Evolutionary conservation across 2,329 filamentous ascomycete genomes (phyloP).

Genomic region (Gliomastix tumulicola): DNA sequence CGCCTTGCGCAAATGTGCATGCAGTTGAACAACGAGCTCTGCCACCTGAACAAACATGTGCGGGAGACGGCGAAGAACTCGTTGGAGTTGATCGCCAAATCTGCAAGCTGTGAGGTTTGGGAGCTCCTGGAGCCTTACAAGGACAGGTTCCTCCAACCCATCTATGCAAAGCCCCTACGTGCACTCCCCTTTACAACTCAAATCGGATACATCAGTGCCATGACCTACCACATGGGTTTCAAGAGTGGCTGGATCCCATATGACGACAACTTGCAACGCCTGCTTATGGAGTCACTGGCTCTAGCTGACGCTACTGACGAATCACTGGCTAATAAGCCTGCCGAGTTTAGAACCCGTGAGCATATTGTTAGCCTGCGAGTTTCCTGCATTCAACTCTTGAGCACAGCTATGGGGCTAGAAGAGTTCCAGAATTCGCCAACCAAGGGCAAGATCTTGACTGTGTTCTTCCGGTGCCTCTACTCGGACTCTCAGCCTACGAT

Average conservation of each 20-base stretch:
- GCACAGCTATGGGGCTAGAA: slow-evolving; percentile 86
- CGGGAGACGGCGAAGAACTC: slow-evolving; percentile 79
- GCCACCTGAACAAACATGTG: slow-evolving; percentile 94
- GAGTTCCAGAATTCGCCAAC: slow-evolving; percentile 74
- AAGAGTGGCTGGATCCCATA: slow-evolving; percentile 86
- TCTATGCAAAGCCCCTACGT: slow-evolving; percentile 90
- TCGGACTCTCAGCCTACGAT: slow-evolving; percentile 89
- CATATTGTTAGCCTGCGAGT: slow-evolving; percentile 87
- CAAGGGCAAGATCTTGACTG: slow-evolving; percentile 71
- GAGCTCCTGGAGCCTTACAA: slow-evolving; percentile 87
- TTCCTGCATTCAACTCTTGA: slow-evolving; percentile 86
- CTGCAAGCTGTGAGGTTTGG: slow-evolving; percentile 71
- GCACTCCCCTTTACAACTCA: slow-evolving; percentile 91
- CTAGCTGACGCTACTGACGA: slow-evolving; percentile 94
- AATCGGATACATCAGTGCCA: slow-evolving; percentile 96
- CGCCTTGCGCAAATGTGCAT: slow-evolving; percentile 73
- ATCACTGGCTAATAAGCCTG: slow-evolving; percentile 82
- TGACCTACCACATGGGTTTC: slow-evolving; percentile 88
- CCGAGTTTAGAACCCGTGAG: slow-evolving; percentile 92
- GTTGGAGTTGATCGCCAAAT: slow-evolving; percentile 73
- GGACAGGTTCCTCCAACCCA: slow-evolving; percentile 80
- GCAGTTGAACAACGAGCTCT: slow-evolving; percentile 79
- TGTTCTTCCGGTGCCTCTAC: slow-evolving; percentile 98
- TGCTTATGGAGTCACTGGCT: slow-evolving; percentile 89
- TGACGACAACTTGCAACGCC: slow-evolving; percentile 81